phyloP scores from a whole-genome alignment of 257 asterid genomes.

The Primulina eburnea region DNA sequence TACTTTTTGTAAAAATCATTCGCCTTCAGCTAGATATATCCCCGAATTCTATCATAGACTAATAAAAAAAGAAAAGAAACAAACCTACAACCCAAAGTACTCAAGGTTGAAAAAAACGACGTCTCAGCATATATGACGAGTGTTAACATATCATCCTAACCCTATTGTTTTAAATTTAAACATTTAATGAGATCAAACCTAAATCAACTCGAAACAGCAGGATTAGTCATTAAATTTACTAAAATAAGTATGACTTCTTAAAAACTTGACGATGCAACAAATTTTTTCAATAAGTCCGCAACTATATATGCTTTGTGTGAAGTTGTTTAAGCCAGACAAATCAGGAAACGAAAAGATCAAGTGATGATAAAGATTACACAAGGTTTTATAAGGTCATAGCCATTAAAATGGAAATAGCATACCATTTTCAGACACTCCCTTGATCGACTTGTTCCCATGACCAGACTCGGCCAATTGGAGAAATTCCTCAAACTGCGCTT shows the following conservation, averaged over 20 bases:
- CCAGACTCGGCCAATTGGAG: slow-evolving; percentile 53
- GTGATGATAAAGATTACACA: background rate
- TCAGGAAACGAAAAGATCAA: background rate
- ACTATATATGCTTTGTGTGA: background rate
- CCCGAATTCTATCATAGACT: background rate
- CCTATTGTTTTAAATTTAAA: background rate
- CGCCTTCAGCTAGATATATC: background rate
- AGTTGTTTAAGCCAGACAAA: background rate
- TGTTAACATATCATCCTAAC: background rate
- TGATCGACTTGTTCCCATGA: slow-evolving; percentile 29
- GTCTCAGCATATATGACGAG: background rate
- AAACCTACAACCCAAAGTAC: background rate
- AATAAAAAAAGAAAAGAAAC: background rate
- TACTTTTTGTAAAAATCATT: background rate
- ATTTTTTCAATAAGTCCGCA: background rate
- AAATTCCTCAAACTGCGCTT: slow-evolving; percentile 83
- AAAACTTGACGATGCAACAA: background rate
- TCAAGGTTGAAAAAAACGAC: background rate
- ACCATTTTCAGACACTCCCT: slow-evolving; percentile 44
- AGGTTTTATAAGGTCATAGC: background rate
- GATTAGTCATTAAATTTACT: background rate
- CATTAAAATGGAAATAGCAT: slow-evolving; percentile 18
- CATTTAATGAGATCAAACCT: background rate
- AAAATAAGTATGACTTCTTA: background rate
- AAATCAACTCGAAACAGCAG: background rate